These are phyloP conservation scores for Coniochaeta prunicola DNA, from an alignment of 2,329 filamentous ascomycete genomes.

Conservation along the genomic window DNA sequence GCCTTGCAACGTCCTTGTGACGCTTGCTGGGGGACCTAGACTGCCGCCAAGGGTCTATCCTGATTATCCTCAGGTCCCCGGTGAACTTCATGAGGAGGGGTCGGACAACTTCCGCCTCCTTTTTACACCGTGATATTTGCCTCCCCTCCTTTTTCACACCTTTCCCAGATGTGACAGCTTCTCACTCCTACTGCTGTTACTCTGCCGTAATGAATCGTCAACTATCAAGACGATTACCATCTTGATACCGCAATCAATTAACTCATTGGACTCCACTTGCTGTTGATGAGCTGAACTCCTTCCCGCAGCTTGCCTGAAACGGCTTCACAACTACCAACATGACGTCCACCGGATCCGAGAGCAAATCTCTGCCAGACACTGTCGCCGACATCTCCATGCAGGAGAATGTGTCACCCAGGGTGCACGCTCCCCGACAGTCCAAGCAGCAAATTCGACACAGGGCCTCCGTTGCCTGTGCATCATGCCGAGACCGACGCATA, in stretches of 20 bases:
- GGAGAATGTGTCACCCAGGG: conserved; percentile 26
- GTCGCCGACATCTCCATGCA: conserved; percentile 19
- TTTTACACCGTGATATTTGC: neutral
- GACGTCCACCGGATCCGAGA: conserved; percentile 7
- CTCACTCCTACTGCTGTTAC: neutral
- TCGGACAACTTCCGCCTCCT: neutral
- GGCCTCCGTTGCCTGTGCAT: conserved; percentile 48
- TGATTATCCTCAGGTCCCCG: neutral
- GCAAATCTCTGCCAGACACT: conserved; percentile 10
- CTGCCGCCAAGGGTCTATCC: neutral
- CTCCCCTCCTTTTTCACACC: neutral
- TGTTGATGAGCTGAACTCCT: neutral
- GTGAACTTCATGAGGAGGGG: neutral
- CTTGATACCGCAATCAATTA: neutral
- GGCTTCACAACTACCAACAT: conserved; percentile 2
- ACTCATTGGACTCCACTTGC: neutral
- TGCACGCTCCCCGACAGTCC: conserved; percentile 16
- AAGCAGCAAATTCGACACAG: conserved; percentile 35
- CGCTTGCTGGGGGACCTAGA: neutral
- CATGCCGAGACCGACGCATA: conserved; percentile 38
- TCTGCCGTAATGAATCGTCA: neutral
- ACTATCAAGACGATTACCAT: neutral
- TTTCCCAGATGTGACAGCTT: neutral
- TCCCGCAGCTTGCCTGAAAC: neutral
- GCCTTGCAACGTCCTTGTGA: neutral